Percentiles rank a stretch among this genome's conserved stretches.
Conservation (phyloP, 257 asterid species). For the Capsicum baccatum region DNA sequence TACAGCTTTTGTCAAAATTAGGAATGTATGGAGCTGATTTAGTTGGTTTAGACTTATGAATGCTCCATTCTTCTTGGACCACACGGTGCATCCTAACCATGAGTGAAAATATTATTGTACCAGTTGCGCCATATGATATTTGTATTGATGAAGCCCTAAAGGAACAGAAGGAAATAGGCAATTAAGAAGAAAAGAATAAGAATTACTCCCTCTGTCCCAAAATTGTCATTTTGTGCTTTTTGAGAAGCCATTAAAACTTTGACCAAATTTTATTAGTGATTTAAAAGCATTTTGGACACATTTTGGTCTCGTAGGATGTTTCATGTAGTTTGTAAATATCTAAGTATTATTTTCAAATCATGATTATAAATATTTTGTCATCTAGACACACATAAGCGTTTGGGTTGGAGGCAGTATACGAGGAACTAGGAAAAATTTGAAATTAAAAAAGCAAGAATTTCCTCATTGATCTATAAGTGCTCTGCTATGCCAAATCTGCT, state of each 20-base stretch:
- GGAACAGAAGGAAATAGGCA: neutral
- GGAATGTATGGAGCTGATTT: neutral
- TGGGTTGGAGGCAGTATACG: neutral
- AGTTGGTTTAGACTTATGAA: neutral
- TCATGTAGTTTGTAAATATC: neutral
- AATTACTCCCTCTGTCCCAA: neutral
- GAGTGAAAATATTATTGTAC: neutral
- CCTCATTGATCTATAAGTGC: constrained; percentile 4
- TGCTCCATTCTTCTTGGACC: constrained; percentile 9
- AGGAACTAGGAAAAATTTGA: constrained; percentile 3
- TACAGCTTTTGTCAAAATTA: neutral
- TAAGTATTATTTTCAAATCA: neutral
- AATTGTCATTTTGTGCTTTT: neutral
- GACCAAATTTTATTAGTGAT: neutral
- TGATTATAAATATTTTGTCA: neutral
- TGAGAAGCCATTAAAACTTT: neutral
- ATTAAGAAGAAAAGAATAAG: neutral
- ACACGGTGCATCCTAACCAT: neutral
- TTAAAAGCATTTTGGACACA: neutral
- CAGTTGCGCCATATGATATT: neutral
- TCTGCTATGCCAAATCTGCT: neutral
- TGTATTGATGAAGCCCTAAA: neutral
- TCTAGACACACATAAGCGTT: neutral
- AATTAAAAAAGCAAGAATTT: neutral
- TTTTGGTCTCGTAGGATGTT: neutral